Conservation (phyloP, 2,329 filamentous ascomycete species). For the Hymenoscyphus fraxineus region DNA sequence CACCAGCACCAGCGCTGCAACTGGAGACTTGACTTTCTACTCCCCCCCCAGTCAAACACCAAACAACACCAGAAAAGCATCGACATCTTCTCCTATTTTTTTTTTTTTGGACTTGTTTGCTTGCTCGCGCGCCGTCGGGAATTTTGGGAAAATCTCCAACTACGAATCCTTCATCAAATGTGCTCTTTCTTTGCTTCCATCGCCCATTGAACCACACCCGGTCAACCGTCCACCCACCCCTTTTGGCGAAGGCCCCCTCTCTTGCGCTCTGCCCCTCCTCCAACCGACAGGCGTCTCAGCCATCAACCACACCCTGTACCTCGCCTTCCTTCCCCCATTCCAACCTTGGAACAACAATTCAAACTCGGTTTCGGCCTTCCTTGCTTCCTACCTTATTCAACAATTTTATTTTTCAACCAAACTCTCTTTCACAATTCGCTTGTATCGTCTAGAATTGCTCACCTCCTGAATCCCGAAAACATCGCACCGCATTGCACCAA, state of each 20-base stretch:
- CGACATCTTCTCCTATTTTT: background rate
- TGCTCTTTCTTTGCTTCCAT: background rate
- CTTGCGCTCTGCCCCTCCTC: constrained; percentile 1
- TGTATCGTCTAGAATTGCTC: background rate
- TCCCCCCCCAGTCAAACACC: background rate
- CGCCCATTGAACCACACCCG: background rate
- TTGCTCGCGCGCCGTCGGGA: background rate
- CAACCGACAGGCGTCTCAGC: constrained; percentile 6
- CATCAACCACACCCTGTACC: constrained; percentile 5
- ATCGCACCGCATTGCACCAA: background rate
- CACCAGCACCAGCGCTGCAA: background rate
- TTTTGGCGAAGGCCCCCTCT: background rate
- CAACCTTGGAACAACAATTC: background rate
- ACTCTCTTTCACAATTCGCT: background rate
- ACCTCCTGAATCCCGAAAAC: background rate
- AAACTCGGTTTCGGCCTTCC: constrained; percentile 12
- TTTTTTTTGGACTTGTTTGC: too few species aligned
- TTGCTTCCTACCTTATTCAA: constrained; percentile 11
- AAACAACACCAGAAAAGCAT: background rate
- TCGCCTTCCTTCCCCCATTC: constrained; percentile 4
- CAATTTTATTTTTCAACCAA: constrained; percentile 3
- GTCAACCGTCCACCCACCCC: background rate
- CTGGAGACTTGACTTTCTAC: background rate
- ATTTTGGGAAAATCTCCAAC: background rate
- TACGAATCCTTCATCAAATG: background rate